These are phyloP conservation scores for Phialophora chinensis DNA, from an alignment of 2,329 filamentous ascomycete species.

Conservation along the genomic window DNA sequence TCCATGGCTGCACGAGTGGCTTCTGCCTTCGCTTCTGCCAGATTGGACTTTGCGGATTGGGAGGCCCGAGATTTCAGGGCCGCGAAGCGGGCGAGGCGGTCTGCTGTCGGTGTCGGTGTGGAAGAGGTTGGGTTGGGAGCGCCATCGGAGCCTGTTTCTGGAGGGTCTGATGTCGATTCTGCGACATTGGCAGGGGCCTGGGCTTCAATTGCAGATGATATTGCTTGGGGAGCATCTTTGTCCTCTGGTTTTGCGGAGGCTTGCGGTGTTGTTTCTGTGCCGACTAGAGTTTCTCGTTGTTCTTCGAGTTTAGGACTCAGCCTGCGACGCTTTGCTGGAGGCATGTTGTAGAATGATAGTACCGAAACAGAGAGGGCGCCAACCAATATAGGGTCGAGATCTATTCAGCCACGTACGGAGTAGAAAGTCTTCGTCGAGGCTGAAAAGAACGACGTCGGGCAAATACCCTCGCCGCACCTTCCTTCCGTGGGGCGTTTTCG, in stretches of 20 bases:
- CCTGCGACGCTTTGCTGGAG: constrained; percentile 35
- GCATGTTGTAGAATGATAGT: constrained; percentile 18
- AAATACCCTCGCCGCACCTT: constrained; percentile 29
- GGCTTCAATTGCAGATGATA: constrained; percentile 5
- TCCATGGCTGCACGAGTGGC: constrained; percentile 79
- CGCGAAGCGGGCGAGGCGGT: constrained; percentile 39
- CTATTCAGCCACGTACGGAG: not conserved
- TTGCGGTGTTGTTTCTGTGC: constrained; percentile 1
- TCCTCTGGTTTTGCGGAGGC: not conserved
- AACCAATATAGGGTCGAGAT: not conserved
- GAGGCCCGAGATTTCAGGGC: constrained; percentile 40
- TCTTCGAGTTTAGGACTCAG: constrained; percentile 28
- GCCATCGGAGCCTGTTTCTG: constrained; percentile 3
- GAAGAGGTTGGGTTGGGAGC: constrained; percentile 13
- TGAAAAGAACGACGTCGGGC: not conserved
- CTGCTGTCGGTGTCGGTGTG: constrained; percentile 22
- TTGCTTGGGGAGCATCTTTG: not conserved
- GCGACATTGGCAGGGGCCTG: not conserved
- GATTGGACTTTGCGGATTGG: constrained; percentile 70
- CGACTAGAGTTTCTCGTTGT: not conserved
- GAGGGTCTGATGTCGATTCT: constrained; percentile 2
- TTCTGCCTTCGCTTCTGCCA: constrained; percentile 83
- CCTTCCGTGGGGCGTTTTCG: constrained; percentile 6
- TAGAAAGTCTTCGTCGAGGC: not conserved
- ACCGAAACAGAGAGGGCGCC: not conserved